phyloP scores from a whole-genome alignment of 2,329 filamentous ascomycete species.

The Claviceps quebecensis region DNA sequence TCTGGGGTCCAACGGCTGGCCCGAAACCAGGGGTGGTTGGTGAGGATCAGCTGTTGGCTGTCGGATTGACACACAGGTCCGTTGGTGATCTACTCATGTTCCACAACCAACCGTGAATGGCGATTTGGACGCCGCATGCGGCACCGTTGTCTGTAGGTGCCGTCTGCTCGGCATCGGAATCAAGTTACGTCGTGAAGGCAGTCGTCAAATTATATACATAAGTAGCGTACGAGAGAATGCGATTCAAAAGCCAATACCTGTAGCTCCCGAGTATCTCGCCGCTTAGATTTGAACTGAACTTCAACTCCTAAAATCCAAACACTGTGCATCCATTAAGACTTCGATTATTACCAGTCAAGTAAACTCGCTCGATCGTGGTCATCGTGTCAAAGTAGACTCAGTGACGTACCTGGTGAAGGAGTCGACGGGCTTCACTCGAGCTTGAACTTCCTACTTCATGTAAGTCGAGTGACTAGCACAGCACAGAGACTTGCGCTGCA shows the following conservation, averaged over 20 bases:
- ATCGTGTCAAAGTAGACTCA: not conserved
- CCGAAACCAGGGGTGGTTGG: conserved; percentile 7
- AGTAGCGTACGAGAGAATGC: conserved; percentile 4
- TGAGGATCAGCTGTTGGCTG: conserved; percentile 8
- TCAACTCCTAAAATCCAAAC: not conserved
- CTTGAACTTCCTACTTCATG: not conserved
- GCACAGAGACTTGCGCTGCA: not conserved
- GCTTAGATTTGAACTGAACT: not conserved
- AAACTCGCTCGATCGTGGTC: not conserved
- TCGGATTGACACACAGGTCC: conserved; percentile 2
- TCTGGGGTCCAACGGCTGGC: conserved; percentile 4
- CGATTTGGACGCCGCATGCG: conserved; percentile 10
- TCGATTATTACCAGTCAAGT: not conserved
- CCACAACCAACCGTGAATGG: conserved; percentile 5
- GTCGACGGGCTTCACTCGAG: not conserved
- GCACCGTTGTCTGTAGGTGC: conserved; percentile 4
- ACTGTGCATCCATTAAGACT: not conserved
- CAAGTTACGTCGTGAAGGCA: not conserved
- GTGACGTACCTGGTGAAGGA: not conserved
- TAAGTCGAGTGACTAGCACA: not conserved
- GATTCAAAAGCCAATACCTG: not conserved
- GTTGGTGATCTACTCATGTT: conserved; percentile 6
- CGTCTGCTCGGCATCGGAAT: not conserved
- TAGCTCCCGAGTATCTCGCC: not conserved
- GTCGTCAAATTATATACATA: not conserved